Percentiles rank a stretch among this genome's conserved stretches.
Conservation (phyloP, 176 grass and related monocot species). For the Raddia distichophylla region DNA sequence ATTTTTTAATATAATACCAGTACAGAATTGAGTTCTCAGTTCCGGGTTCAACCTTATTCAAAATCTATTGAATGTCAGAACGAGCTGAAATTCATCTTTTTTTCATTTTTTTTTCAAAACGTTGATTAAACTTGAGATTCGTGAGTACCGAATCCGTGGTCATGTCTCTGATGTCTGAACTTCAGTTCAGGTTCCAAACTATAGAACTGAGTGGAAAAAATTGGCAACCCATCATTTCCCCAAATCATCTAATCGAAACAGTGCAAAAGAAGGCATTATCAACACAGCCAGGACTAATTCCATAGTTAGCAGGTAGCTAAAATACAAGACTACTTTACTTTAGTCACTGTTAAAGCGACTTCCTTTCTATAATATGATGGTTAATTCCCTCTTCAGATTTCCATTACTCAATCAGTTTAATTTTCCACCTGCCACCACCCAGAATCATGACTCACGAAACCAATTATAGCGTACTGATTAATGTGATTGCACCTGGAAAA, state of each 20-base stretch:
- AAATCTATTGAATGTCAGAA: background rate
- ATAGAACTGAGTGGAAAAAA: background rate
- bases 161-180: background rate
- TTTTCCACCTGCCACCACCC: conserved; percentile 2
- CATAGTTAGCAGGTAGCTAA: background rate
- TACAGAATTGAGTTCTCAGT: background rate
- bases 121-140: background rate
- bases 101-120: background rate
- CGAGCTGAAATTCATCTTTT: background rate
- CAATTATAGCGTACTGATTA: background rate
- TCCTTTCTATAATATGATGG: background rate
- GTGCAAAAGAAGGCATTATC: background rate
- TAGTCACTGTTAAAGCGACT: background rate
- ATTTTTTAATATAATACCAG: too few species aligned
- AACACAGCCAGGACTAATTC: background rate
- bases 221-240: background rate
- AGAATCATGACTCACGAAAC: background rate
- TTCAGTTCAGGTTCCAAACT: background rate
- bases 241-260: background rate
- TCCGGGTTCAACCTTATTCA: background rate
- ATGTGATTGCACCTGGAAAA: background rate
- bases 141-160: background rate
- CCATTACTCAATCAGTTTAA: background rate
- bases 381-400: background rate
- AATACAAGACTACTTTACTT: background rate